phyloP scores from a whole-genome alignment of 441 rosid genomes.

The Caryocar brasiliense region DNA sequence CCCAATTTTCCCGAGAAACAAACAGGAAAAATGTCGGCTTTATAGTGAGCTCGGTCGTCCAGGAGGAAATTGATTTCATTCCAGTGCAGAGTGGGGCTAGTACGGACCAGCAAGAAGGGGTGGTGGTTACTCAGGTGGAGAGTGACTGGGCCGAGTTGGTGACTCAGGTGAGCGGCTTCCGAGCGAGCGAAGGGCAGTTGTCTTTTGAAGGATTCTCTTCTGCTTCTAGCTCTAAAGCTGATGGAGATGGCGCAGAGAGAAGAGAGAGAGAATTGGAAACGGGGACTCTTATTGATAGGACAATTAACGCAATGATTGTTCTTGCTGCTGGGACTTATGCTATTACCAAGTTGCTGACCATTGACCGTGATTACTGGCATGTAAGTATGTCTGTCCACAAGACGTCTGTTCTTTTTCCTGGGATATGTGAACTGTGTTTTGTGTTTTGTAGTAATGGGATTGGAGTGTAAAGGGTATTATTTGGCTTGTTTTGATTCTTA shows the following conservation, averaged over 20 bases:
- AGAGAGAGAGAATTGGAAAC: slow-evolving; percentile 21
- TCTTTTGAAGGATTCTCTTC: slow-evolving; percentile 68
- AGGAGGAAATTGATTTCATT: slow-evolving; percentile 49
- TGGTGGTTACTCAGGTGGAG: slow-evolving; percentile 34
- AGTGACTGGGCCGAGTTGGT: slow-evolving; percentile 30
- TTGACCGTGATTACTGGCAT: slow-evolving; percentile 89
- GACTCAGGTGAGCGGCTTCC: slow-evolving; percentile 53
- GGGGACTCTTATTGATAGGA: slow-evolving; percentile 44
- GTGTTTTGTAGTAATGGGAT: neutral
- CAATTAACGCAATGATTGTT: slow-evolving; percentile 62
- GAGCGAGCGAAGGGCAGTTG: slow-evolving; percentile 43
- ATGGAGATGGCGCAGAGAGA: slow-evolving; percentile 21
- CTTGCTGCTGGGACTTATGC: slow-evolving; percentile 73
- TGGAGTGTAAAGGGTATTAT: neutral
- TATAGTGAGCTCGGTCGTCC: slow-evolving; percentile 30
- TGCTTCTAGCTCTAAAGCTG: slow-evolving; percentile 27
- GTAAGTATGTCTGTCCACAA: slow-evolving; percentile 37
- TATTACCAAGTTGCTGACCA: slow-evolving; percentile 75
- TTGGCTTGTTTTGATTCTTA: no score
- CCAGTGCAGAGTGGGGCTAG: slow-evolving; percentile 51
- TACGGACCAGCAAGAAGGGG: slow-evolving; percentile 47
- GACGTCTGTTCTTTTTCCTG: no score
- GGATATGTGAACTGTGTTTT: neutral
- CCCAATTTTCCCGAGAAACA: slow-evolving; percentile 27
- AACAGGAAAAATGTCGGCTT: slow-evolving; percentile 21